Evolutionary conservation across 768 basidiomycete genomes (phyloP), one percentile per base, ranked within the genome.

Genomic region (Tylopilus subfusipes): DNA sequence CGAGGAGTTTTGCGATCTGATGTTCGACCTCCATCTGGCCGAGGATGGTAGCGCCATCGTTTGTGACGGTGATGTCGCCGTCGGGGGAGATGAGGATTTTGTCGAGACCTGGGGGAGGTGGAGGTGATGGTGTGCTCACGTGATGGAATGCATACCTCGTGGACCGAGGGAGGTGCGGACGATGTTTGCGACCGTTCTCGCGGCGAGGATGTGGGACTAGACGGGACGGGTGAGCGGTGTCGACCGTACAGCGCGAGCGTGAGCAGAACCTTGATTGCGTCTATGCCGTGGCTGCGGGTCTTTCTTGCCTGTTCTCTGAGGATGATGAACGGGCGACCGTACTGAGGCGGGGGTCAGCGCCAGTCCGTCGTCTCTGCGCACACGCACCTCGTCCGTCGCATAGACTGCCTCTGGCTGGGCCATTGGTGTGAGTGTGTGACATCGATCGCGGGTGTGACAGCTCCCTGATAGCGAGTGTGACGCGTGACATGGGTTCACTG

Each of bases 21-120:
- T 99, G 96, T 66, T 98, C 96, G 48, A 98, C 95, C 72, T 97
- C 93, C 94, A 99, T 98, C 77, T 98, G 96, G 22, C 93, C 84
- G 53, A 99, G 78, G 63, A 99, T 99, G 22, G 97, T 99, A 7
- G 97, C 97, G 47, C 97, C 97, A 73, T 99, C 97, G 73, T 99
- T 99, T 14, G 97, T 98, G 34, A 98, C 96, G 30, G 95, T 98
- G 66, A 99, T 98, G 65, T 99, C 97, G 46, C 97, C 97, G 77
- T 98, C 97, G 21, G 95, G 87, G 27, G 91, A 93, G 62, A 94
- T 93, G 63, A 94, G 81, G 65, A 94, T 93, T 81, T 94, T 94
- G 78, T 94, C 92, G 46, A 98, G 82, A 42, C 96, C 93, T 96
- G 57, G 8, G 57, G 8, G 6, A 18, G n/a, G 19, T 14, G 47